Percentiles rank a stretch among this genome's conserved stretches.
Conservation (phyloP, 1,139 yeast genomes). For the Hyphopichia fennica region DNA sequence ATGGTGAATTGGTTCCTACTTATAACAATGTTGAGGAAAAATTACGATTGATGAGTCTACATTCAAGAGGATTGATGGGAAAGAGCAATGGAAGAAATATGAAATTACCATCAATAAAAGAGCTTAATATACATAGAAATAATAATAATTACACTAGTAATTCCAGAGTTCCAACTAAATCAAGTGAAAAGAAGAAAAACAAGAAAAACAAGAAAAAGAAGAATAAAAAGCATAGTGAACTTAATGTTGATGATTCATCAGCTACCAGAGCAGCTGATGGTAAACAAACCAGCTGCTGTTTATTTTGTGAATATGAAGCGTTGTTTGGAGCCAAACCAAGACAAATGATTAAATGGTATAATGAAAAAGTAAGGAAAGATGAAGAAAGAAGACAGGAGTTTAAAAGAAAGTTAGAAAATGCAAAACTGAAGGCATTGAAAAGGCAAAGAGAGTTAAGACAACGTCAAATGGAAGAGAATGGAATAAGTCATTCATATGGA, state of each 20-base stretch:
- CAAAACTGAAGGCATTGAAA: slow-evolving; percentile 36
- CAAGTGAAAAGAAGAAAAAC: slow-evolving; percentile 10
- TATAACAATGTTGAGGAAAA: slow-evolving; percentile 43
- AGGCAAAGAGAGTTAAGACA: slow-evolving; percentile 21
- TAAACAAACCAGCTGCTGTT: slow-evolving; percentile 31
- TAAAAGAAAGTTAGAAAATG: slow-evolving; percentile 35
- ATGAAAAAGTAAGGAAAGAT: slow-evolving; percentile 31
- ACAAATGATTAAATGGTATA: slow-evolving; percentile 27
- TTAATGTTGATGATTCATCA: not conserved
- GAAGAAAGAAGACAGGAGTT: slow-evolving; percentile 35
- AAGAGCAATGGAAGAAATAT: slow-evolving; percentile 6
- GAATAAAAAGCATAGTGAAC: not conserved
- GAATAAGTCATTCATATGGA: not conserved
- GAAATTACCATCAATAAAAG: slow-evolving; percentile 18
- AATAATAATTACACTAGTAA: no score
- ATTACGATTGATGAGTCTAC: slow-evolving; percentile 28
- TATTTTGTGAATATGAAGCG: slow-evolving; percentile 61
- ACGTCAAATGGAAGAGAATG: slow-evolving; percentile 1
- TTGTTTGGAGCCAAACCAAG: slow-evolving; percentile 45
- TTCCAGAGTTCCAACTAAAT: no score
- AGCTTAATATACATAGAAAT: slow-evolving; percentile 13
- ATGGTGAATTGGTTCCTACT: slow-evolving; percentile 46
- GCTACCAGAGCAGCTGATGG: not conserved
- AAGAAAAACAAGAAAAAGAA: slow-evolving; percentile 26
- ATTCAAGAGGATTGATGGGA: slow-evolving; percentile 8